Evolutionary conservation across 2,329 filamentous ascomycete species (phyloP), one percentile per base, ranked within the genome.

Genomic region (Phialophora macrospora): DNA sequence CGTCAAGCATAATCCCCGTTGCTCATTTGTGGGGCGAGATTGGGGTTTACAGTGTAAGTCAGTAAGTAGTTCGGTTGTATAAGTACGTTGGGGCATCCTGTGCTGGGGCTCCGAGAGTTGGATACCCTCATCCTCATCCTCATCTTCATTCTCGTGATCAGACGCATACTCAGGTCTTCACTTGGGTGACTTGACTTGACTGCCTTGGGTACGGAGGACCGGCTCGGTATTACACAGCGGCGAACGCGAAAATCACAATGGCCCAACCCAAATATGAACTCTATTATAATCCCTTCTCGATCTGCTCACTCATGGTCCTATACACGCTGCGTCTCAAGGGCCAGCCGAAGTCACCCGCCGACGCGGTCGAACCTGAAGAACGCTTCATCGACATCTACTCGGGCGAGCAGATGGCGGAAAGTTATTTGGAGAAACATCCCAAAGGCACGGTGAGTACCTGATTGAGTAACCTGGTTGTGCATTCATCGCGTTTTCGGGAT

Each of bases 211-310:
- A 30, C 30, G 30, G 28, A 30, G 7, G 7, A 30, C 1, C 30
- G 8, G 30, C 30, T 9, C 30, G 8, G 28, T 30, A 30, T 9
- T 24, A 24, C 24, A 24, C 24, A n/a, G n/a, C n/a, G 24, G 24
- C 24, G 24, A 24, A 24, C 24, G 2, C 24, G 24, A 2, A 24
- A 24, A 24, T 3, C 24, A 24, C 17, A 5, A 44, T 44, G 38
- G 38, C 48, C 5, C 48, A 9, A 51, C 24, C 48, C 22, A 51
- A 51, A 51, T 63, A 58, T 30, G 44, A 58, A 30, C 63, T 66
- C 11, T 66, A 66, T 55, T 63, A 66, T 55, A 63, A 63, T 41
- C 57, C 52, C 30, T 62, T 62, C 34, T 66, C 64, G 17, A 66
- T 66, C 61, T 66, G 64, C 34, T 66, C 64, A 14, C 55, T 66